Evolutionary conservation across 1,284 basidiomycete species (phyloP).

Genomic region (Cutaneotrichosporon daszewskae): DNA sequence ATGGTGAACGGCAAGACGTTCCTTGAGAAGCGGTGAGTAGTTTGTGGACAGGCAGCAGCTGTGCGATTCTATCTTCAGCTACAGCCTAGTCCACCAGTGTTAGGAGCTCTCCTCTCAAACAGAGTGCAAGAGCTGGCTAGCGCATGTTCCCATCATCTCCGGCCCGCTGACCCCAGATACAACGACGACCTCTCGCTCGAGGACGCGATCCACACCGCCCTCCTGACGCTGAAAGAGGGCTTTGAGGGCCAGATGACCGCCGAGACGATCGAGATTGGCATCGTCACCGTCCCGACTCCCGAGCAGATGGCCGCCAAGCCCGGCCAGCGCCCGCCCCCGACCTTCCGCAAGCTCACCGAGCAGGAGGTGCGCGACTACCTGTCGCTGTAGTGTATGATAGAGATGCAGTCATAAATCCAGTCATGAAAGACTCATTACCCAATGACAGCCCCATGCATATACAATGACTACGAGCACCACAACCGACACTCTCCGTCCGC

Average conservation of each 20-base stretch:
- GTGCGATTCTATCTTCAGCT: neutral
- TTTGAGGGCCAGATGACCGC: constrained; percentile 99
- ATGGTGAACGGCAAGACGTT: constrained; percentile 99
- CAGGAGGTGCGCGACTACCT: constrained; percentile 93
- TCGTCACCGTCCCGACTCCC: constrained; percentile 77
- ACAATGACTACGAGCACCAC: constrained; percentile 54
- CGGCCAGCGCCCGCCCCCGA: constrained; percentile 70
- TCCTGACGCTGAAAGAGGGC: constrained; percentile 95
- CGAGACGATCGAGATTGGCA: constrained; percentile 98
- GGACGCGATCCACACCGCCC: constrained; percentile 98
- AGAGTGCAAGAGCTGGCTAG: too few species aligned
- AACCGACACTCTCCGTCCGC: constrained; percentile 85
- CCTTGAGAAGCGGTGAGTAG: constrained; percentile 82
- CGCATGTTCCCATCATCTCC: too few species aligned
- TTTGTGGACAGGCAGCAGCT: neutral
- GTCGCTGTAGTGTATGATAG: constrained; percentile 37
- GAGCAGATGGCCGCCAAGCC: constrained; percentile 66
- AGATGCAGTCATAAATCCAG: too few species aligned
- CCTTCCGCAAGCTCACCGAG: constrained; percentile 88
- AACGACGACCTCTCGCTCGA: constrained; percentile 99
- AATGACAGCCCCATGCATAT: neutral
- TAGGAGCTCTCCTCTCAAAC: too few species aligned
- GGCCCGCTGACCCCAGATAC: constrained; percentile 59
- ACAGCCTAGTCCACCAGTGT: too few species aligned
- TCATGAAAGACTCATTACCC: neutral